Percentiles rank a stretch among this genome's conserved stretches.
Conservation (phyloP, 352 stramenopile species). For the Poterioochromonas sp. region DNA sequence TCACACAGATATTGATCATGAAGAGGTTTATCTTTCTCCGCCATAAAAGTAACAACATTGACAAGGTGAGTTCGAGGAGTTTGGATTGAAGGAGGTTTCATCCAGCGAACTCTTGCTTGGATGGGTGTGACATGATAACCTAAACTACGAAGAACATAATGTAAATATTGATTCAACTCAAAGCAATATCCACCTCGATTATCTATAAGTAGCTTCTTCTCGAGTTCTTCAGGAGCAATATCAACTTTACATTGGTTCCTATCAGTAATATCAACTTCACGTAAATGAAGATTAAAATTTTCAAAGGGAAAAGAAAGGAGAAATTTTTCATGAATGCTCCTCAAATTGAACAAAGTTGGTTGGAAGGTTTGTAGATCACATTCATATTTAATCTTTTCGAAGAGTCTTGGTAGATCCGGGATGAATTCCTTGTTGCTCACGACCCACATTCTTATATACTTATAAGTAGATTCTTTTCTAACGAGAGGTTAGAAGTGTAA, state of each 20-base stretch:
- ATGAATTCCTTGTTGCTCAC: too few relatives aligned
- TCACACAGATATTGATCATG: neutral
- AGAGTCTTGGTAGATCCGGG: too few relatives aligned
- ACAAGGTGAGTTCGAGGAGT: neutral
- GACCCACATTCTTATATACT: too few relatives aligned
- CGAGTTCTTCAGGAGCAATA: neutral
- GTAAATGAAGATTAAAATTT: neutral
- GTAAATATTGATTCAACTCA: constrained; percentile 1
- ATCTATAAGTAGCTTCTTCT: neutral
- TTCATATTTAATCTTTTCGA: too few relatives aligned
- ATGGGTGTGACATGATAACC: neutral
- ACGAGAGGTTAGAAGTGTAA: too few relatives aligned
- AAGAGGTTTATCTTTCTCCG: too few relatives aligned
- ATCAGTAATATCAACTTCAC: too few relatives aligned
- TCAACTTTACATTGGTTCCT: too few relatives aligned
- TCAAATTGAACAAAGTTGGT: neutral
- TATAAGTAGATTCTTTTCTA: too few relatives aligned
- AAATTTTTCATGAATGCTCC: neutral
- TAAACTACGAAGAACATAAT: neutral
- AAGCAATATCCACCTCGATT: constrained; percentile 27
- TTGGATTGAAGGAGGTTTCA: too few relatives aligned
- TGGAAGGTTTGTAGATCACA: too few relatives aligned
- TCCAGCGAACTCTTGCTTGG: neutral
- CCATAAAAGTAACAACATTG: neutral
- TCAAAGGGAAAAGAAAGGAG: constrained; percentile 9